Evolutionary conservation across 2,329 filamentous ascomycete genomes (phyloP).

Genomic region (Aspergillus quadricinctus): DNA sequence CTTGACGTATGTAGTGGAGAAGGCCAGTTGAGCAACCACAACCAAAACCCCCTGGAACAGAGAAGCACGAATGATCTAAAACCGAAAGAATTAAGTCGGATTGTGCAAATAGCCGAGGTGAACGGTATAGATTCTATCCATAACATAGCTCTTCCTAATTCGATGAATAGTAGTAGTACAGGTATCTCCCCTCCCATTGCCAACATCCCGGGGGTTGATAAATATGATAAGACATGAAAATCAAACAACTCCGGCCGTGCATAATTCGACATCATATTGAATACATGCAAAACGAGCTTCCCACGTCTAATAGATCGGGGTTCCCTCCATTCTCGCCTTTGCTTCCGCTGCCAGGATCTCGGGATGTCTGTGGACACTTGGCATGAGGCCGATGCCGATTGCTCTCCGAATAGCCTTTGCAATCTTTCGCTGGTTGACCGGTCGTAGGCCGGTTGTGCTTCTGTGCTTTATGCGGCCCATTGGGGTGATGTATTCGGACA

Average conservation of each 20-base stretch:
- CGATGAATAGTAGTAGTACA: neutral
- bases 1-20: neutral
- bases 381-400: conserved; percentile 86
- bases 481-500: conserved; percentile 80
- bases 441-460: conserved; percentile 71
- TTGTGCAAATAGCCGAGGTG: neutral
- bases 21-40: neutral
- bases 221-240: neutral
- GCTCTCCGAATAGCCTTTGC: conserved; percentile 87
- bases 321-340: conserved; percentile 24
- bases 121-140: neutral
- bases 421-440: conserved; percentile 87
- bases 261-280: neutral
- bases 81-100: neutral
- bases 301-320: conserved; percentile 10
- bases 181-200: neutral
- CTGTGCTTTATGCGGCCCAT: conserved; percentile 80
- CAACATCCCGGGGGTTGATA: neutral
- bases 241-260: neutral
- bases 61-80: neutral
- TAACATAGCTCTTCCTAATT: neutral
- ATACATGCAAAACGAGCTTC: neutral
- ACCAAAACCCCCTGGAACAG: neutral
- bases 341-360: conserved; percentile 59
- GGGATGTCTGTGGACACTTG: conserved; percentile 84